A percentile compares a stretch with the other conserved stretches of the same genome.
phyloP scores from a whole-genome alignment of 352 stramenopile genomes.

The Pythium diclinum region DNA sequence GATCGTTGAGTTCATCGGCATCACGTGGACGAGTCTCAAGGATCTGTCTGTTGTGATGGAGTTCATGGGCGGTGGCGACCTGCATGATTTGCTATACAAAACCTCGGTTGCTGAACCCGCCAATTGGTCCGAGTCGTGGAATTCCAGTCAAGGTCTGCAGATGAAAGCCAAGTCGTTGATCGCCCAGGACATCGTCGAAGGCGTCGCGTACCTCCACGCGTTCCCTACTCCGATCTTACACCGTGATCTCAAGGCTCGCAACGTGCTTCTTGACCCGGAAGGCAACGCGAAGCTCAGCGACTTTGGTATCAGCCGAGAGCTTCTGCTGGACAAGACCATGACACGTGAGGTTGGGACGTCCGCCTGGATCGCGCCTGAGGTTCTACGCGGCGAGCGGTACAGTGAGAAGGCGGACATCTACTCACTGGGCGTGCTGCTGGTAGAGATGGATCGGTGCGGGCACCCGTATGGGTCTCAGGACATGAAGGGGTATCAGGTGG shows the following conservation, averaged over 20 bases:
- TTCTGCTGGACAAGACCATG: conserved; percentile 25
- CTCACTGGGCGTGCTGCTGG: conserved; percentile 31
- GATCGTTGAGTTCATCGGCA: conserved; percentile 30
- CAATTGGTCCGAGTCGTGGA: conserved; percentile 3
- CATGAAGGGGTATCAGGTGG: conserved; percentile 18
- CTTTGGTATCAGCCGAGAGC: conserved; percentile 24
- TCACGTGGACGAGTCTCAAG: conserved; percentile 26
- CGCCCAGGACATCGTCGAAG: conserved; percentile 18
- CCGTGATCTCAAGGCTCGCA: conserved; percentile 20
- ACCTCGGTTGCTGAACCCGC: not conserved
- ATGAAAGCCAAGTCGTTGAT: conserved; percentile 8
- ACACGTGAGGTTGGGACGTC: conserved; percentile 29
- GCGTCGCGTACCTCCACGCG: conserved; percentile 22
- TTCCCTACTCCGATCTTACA: conserved; percentile 18
- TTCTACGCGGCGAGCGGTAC: conserved; percentile 32
- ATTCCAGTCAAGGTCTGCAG: not conserved
- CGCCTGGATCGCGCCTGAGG: conserved; percentile 32
- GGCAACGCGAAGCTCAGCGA: conserved; percentile 26
- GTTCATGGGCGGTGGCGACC: conserved; percentile 28
- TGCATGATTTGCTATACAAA: conserved; percentile 16
- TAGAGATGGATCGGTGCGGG: too few species aligned
- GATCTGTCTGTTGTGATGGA: conserved; percentile 29
- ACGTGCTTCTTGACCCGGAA: conserved; percentile 12
- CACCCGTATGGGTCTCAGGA: conserved; percentile 12
- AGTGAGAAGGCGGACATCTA: conserved; percentile 36